A percentile compares a stretch with the other conserved stretches of the same genome.
Conservation (phyloP, 352 stramenopile species). For the Achlya hypogyna region DNA sequence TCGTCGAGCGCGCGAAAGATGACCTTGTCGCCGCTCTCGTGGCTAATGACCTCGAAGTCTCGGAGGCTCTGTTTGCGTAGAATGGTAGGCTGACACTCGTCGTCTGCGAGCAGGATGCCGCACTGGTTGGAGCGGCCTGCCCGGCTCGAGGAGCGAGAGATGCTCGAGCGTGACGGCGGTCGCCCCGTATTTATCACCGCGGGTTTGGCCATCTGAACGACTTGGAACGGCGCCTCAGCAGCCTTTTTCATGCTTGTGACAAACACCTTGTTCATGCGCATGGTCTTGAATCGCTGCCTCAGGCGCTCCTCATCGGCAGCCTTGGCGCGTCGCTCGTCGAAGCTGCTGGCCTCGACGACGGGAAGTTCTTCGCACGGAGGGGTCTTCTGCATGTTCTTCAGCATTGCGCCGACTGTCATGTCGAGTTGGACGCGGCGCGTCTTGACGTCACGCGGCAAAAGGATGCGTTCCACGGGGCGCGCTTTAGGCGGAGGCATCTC, state of each 20-base stretch:
- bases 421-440: background rate
- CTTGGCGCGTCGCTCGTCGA: background rate
- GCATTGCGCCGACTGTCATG: background rate
- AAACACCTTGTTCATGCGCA: conserved; percentile 8
- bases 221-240: background rate
- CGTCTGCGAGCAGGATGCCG: background rate
- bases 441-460: background rate
- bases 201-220: background rate
- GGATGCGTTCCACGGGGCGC: background rate
- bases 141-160: background rate
- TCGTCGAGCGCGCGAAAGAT: background rate
- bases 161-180: background rate
- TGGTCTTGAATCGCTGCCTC: background rate
- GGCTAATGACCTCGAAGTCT: conserved; percentile 1
- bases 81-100: background rate
- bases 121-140: background rate
- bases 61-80: background rate
- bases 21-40: background rate
- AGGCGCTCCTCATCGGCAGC: background rate
- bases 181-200: background rate
- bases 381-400: background rate
- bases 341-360: background rate
- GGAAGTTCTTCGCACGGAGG: background rate
- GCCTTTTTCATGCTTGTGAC: background rate
- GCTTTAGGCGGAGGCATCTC: background rate